Conservation (phyloP, 2,329 filamentous ascomycete species). For the Eutypa lata region DNA sequence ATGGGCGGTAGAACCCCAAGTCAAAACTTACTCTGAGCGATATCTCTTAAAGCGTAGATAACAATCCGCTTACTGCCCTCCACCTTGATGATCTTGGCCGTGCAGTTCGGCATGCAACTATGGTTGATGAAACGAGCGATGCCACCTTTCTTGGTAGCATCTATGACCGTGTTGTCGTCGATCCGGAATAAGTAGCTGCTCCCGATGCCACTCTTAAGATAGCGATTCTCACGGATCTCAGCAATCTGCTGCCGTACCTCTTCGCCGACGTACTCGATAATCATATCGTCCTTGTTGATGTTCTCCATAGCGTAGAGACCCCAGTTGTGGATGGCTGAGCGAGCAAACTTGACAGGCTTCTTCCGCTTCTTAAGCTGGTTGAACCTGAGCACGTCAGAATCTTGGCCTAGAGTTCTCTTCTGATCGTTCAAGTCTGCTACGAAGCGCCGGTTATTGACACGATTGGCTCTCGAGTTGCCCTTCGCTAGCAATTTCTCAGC, state of each 20-base stretch:
- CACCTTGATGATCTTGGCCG: conserved; percentile 98
- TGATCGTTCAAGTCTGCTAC: conserved; percentile 94
- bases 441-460: conserved; percentile 91
- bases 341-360: conserved; percentile 96
- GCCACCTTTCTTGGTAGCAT: conserved; percentile 96
- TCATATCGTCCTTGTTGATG: conserved; percentile 97
- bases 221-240: conserved; percentile 89
- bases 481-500: conserved; percentile 80
- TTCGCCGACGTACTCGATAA: conserved; percentile 98
- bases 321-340: conserved; percentile 98
- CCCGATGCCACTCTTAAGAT: conserved; percentile 93
- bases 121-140: conserved; percentile 99
- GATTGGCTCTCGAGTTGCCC: conserved; percentile 87
- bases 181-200: conserved; percentile 98
- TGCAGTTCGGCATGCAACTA: conserved; percentile 97
- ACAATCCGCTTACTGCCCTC: conserved; percentile 98
- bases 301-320: conserved; percentile 97
- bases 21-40: conserved; percentile 76
- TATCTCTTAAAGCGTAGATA: conserved; percentile 96
- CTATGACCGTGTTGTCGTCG: conserved; percentile 94
- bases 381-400: conserved; percentile 91
- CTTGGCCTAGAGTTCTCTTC: conserved; percentile 78
- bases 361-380: conserved; percentile 99
- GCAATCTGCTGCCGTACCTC: conserved; percentile 95
- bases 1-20: too few relatives aligned